These are phyloP conservation scores for Salix suchowensis DNA, from an alignment of 345 rosid species.

Conservation along the genomic window DNA sequence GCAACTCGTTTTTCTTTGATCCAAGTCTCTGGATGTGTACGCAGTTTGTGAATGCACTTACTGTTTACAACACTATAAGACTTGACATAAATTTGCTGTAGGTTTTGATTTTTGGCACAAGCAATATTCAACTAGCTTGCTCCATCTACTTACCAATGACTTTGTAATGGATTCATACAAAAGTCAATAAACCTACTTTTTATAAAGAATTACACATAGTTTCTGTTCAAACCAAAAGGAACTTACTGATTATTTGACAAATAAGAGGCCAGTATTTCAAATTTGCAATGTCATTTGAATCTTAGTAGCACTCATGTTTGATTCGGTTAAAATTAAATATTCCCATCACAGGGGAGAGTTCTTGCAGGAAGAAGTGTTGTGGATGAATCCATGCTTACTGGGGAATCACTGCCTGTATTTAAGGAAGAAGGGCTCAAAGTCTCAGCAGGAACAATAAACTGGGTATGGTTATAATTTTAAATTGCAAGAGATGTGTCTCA, in stretches of 20 bases:
- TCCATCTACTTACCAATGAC: neutral
- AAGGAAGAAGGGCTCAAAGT: constrained; percentile 70
- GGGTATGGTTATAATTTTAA: constrained; percentile 44
- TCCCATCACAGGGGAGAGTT: constrained; percentile 61
- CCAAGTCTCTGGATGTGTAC: neutral
- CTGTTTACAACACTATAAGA: neutral
- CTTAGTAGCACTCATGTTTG: neutral
- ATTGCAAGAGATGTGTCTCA: constrained; percentile 2
- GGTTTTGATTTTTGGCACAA: neutral
- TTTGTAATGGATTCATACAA: neutral
- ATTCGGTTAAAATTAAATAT: constrained; percentile 16
- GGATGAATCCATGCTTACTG: constrained; percentile 97
- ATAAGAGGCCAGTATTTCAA: neutral
- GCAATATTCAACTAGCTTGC: neutral
- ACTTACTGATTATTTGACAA: neutral
- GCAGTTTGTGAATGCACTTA: neutral
- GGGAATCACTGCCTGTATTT: constrained; percentile 89
- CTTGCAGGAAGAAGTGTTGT: constrained; percentile 93
- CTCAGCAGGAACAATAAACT: constrained; percentile 91
- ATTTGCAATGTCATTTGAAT: neutral
- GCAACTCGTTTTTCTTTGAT: neutral
- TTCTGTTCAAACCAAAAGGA: neutral
- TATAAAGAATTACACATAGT: neutral
- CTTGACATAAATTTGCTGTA: neutral
- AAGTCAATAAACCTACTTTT: neutral